Conservation (phyloP, 257 asterid species). For the Lantana camara region DNA sequence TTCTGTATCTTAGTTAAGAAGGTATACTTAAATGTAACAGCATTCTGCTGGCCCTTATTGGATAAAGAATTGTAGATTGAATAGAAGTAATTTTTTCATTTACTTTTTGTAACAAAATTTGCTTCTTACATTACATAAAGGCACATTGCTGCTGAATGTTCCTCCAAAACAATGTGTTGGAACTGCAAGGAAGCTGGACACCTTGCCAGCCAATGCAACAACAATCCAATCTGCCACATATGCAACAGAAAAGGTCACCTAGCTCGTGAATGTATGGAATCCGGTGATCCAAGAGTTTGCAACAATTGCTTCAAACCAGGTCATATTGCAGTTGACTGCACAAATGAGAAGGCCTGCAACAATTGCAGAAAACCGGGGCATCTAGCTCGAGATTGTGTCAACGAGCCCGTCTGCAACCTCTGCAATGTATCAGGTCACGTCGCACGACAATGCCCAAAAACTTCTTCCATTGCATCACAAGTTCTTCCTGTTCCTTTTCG, state of each 20-base stretch:
- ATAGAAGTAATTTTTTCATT: background rate
- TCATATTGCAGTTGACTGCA: constrained; percentile 21
- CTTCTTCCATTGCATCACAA: background rate
- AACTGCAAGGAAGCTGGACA: constrained; percentile 26
- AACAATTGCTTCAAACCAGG: constrained; percentile 21
- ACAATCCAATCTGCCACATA: constrained; percentile 11
- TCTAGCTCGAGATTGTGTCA: constrained; percentile 17
- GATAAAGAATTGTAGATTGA: background rate
- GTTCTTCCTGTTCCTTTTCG: background rate
- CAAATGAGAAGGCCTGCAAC: constrained; percentile 20
- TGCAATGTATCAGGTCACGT: constrained; percentile 21
- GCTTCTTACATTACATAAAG: background rate
- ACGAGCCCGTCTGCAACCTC: constrained; percentile 18
- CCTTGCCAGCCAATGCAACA: constrained; percentile 21
- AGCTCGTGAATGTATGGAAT: constrained; percentile 1
- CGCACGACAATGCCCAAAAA: constrained; percentile 20
- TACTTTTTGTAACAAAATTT: background rate
- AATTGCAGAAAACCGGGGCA: constrained; percentile 16
- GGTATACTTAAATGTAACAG: background rate
- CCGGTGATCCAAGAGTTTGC: constrained; percentile 15
- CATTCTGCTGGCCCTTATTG: background rate
- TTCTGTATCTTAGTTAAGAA: background rate
- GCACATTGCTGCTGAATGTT: constrained; percentile 21
- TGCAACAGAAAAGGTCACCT: constrained; percentile 17
- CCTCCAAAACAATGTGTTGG: constrained; percentile 23